Evolutionary conservation across 2,329 filamentous ascomycete species (phyloP), one percentile per base, ranked within the genome.

Genomic region (Zalaria obscura): DNA sequence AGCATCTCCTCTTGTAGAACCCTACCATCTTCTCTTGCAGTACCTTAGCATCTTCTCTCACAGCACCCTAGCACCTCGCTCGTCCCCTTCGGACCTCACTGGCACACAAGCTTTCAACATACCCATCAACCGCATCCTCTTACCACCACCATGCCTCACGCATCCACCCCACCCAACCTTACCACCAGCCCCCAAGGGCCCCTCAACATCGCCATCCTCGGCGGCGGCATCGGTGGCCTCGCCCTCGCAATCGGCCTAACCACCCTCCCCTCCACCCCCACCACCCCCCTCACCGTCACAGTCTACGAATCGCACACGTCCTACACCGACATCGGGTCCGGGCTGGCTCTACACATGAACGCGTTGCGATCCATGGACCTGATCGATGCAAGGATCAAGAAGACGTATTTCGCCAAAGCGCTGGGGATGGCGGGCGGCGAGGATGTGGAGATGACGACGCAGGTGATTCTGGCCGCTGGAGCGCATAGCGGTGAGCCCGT

Each of bases 141-240:
- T 7, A 4, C 28, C 25, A 27, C 11, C 35, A 42, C 38, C 33
- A 46, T 48, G 46, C 38, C 44, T 40, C 40, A 40, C 11, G 18
- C 18, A 18, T 18, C 18, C 18, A 18, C 18, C 2, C 18, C 18
- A 18, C 18, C 18, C 18, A 18, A 18, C 18, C 18, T 18, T 18
- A 18, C 18, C 18, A 18, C 18, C 18, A 18, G 18, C 18, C 31
- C 27, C 8, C 37, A 40, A 34, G 31, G 36, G n/a, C 51, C 48
- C 40, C 52, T 69, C 38, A 54, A 59, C 5, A 56, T 73, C 4
- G 63, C 67, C 33, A 68, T 73, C 36, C 55, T 66, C 3, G 70
- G 70, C 27, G 69, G 66, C 25, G 69, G 69, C 18, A 71, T 73
- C 34, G 67, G 60, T n/a, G 67, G 70, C 0, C 60, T 73, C 4